phyloP scores from a whole-genome alignment of 1,284 basidiomycete genomes.

The Stereum hirsutum region DNA sequence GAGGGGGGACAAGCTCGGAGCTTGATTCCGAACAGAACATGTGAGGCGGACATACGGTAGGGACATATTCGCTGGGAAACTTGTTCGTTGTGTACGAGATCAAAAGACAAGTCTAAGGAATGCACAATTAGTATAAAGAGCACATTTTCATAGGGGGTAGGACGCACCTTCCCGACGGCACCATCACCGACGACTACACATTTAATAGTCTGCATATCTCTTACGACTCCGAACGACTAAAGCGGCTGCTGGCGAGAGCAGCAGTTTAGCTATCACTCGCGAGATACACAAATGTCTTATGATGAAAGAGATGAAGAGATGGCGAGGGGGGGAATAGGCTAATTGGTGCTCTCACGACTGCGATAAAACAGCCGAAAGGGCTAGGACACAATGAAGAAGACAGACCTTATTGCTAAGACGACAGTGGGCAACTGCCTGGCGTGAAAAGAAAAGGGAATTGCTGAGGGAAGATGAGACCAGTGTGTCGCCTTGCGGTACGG shows the following conservation, averaged over 20 bases:
- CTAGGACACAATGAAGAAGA: neutral
- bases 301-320: neutral
- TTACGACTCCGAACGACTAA: conserved; percentile 13
- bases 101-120: conserved; percentile 85
- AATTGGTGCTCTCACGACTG: neutral
- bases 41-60: conserved; percentile 66
- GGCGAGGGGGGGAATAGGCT: neutral
- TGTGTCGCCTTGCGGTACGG: too few species aligned
- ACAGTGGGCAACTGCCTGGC: neutral
- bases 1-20: conserved; percentile 16
- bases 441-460: conserved; percentile 1
- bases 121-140: conserved; percentile 4
- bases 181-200: conserved; percentile 99
- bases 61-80: conserved; percentile 98
- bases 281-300: too few species aligned
- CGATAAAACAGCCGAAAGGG: neutral
- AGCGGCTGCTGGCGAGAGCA: conserved; percentile 2
- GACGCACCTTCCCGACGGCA: conserved; percentile 95
- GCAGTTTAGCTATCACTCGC: conserved; percentile 1
- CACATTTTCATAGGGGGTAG: neutral
- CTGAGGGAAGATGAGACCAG: too few species aligned
- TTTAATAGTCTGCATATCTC: conserved; percentile 91
- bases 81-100: conserved; percentile 99
- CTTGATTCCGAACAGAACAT: conserved; percentile 10
- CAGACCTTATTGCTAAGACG: neutral